Evolutionary conservation across 495 filamentous ascomycete genomes (phyloP), one percentile per base, ranked within the genome.

Genomic region (Penicillium ucsense): DNA sequence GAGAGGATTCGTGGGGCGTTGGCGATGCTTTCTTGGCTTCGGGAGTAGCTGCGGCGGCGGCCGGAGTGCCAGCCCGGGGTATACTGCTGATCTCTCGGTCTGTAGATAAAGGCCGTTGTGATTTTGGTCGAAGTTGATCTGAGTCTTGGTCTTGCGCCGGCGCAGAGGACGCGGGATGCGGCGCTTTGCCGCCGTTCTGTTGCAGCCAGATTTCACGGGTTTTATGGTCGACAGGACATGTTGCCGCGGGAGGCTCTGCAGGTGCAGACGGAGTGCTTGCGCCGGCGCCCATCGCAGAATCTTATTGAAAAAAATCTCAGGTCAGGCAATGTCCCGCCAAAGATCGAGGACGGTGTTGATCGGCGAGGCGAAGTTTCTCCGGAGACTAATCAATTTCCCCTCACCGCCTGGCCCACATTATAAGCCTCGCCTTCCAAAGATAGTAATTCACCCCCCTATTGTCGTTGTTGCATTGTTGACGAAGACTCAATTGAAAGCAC

Each of bases 201-300:
- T 76, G 65, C 29, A 96, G 73, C 90, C 89, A 98, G 49, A 83
- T 73, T 52, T 84, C 81, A 50, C 91, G 82, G 29, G 89, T 85
- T 57, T 85, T 84, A 59, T 86, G 85, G 67, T 95, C 89, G 50
- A 96, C 86, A 3, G 92, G 92, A 56, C 92, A 96, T 50, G 74
- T 63, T 53, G 57, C 56, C 31, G 61, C 60, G 47, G 62, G 52
- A 33, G 63, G 52, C 36, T 58, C 51, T 34, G 59, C 42, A 32
- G 62, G 52, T 30, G 59, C 43, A 36, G 62, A 56, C 28, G 67
- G 65, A 42, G 72, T 73, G 51, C 71, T 72, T 45, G 63, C 66
- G 48, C 55, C 61, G 34, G 66, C 64, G 8, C 70, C 69, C 70
- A 73, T 73, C 2, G 37, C 38, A 53, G 35, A 41, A 48, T 36